Percentiles rank a stretch among this genome's conserved stretches.
phyloP scores from a whole-genome alignment of 257 asterid species.

The Rubia yunnanensis region DNA sequence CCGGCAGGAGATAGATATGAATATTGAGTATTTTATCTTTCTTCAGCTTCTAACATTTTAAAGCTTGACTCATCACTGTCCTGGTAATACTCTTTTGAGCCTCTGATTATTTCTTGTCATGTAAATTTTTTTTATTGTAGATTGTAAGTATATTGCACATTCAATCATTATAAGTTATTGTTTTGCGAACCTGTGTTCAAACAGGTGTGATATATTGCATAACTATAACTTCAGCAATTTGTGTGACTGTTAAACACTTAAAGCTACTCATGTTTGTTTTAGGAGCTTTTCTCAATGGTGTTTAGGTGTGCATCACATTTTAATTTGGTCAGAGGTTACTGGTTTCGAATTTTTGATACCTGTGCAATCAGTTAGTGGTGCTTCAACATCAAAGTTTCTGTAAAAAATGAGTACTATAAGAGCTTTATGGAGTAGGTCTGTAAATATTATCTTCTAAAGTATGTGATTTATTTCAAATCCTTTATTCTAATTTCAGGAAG shows the following conservation, averaged over 20 bases:
- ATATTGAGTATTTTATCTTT: no score
- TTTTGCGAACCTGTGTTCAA: no score
- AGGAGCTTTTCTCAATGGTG: background rate
- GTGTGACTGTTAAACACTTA: background rate
- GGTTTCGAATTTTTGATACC: background rate
- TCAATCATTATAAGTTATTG: no score
- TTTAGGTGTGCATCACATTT: background rate
- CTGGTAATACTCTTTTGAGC: no score
- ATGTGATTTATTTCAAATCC: background rate
- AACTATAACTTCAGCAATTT: background rate
- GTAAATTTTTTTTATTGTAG: no score
- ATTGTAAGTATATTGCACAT: no score
- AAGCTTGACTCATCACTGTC: no score
- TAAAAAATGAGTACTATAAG: background rate
- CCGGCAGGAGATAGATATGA: no score
- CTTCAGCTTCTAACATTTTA: no score
- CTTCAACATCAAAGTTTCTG: background rate
- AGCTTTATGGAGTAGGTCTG: background rate
- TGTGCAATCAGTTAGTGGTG: background rate
- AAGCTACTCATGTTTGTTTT: background rate
- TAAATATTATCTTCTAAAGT: background rate
- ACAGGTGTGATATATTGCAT: background rate
- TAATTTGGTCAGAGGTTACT: background rate
- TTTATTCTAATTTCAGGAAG: slow-evolving; percentile 44
- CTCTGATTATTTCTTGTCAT: no score